Evolutionary conservation across 1,284 basidiomycete species (phyloP).

Genomic region (Cryptococcus sp.): DNA sequence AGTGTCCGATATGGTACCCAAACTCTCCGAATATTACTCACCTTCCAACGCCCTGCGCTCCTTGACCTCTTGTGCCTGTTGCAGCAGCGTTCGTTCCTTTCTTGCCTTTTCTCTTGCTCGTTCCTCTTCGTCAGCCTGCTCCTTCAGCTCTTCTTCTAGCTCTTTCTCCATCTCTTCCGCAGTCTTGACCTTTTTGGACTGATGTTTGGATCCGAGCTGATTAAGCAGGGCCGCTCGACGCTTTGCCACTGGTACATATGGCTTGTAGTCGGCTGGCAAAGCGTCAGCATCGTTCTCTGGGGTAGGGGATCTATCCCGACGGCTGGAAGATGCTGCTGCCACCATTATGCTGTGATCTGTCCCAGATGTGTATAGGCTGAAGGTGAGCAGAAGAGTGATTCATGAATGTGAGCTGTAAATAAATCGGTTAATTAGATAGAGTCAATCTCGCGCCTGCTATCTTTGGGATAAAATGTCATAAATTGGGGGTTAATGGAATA

Average conservation of each 20-base stretch:
- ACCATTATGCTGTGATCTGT: conserved; percentile 13
- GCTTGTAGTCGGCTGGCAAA: conserved; percentile 61
- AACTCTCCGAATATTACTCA: conserved; percentile 48
- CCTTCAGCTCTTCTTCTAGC: conserved; percentile 64
- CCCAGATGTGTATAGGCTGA: neutral
- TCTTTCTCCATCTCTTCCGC: conserved; percentile 60
- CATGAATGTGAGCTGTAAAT: neutral
- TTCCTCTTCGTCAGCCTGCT: conserved; percentile 75
- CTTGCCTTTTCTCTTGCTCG: conserved; percentile 68
- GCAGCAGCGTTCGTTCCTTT: conserved; percentile 77
- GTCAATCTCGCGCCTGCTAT: neutral
- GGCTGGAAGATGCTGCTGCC: conserved; percentile 6
- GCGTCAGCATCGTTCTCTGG: conserved; percentile 56
- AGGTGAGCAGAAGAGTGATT: neutral
- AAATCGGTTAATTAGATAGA: neutral
- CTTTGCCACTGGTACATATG: conserved; percentile 86
- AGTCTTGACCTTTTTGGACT: conserved; percentile 62
- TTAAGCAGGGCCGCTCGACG: conserved; percentile 77
- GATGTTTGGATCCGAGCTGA: conserved; percentile 58
- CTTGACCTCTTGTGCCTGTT: conserved; percentile 93
- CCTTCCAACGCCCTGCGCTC: conserved; percentile 75
- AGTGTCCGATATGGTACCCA: conserved; percentile 1
- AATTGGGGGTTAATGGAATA: conserved; percentile 8
- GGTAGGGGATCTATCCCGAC: neutral
- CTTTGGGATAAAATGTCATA: conserved; percentile 6